A percentile compares a stretch with the other conserved stretches of the same genome.
Evolutionary conservation across 768 basidiomycete genomes (phyloP).

Genomic region (Megacollybia marginata): DNA sequence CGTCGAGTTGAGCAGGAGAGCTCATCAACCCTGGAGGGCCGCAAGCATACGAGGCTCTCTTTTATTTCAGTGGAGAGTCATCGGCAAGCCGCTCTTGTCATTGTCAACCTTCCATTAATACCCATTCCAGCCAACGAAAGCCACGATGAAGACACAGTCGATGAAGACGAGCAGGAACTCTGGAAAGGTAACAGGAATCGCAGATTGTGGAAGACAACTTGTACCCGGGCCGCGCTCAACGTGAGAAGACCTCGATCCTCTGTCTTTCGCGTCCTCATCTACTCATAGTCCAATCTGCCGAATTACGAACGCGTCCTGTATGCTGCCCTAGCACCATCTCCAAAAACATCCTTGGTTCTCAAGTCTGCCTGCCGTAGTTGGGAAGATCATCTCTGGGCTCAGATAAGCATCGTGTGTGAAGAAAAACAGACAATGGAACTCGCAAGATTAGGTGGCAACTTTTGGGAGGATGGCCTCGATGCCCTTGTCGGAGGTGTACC

Average conservation of each 20-base stretch:
- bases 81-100: conserved; percentile 39
- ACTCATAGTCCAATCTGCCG: conserved; percentile 45
- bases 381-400: conserved; percentile 96
- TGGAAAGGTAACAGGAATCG: conserved; percentile 75
- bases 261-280: background rate
- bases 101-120: background rate
- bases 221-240: conserved; percentile 70
- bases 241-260: conserved; percentile 34
- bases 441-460: conserved; percentile 59
- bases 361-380: conserved; percentile 78
- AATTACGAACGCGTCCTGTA: conserved; percentile 80
- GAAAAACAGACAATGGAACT: conserved; percentile 71
- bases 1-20: conserved; percentile 69
- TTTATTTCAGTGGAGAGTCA: conserved; percentile 67
- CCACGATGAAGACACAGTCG: conserved; percentile 40
- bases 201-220: conserved; percentile 83
- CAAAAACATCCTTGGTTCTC: conserved; percentile 55
- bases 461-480: conserved; percentile 67
- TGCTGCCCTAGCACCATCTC: conserved; percentile 74
- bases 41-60: conserved; percentile 81
- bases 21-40: conserved; percentile 89
- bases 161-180: conserved; percentile 38
- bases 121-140: conserved; percentile 24
- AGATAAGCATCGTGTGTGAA: conserved; percentile 74
- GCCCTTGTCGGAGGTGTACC: conserved; percentile 33